Base-by-base conservation (phyloP, 1,139 yeast species). In the Candida neerlandica region DNA sequence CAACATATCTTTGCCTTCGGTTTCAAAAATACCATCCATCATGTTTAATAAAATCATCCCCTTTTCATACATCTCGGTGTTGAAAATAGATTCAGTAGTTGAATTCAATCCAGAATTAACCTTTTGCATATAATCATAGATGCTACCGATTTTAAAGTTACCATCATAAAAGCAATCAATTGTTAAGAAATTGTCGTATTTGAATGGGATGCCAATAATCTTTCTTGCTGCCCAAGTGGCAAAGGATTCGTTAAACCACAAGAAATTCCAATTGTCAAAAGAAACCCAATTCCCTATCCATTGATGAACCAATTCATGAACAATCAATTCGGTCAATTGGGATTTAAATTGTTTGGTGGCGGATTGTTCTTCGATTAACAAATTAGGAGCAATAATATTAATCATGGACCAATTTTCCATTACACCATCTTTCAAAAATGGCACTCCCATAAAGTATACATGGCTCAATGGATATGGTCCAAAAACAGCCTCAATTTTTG, bases 371-470 rank as follows among this genome's bases (percentile, higher is more conserved):
- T 72, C 67, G 19, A 80, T 54, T 16, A 84, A 63, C 11, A 84
- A 59, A 54, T 81, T 84, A 21, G 59, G 56, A 44, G 80, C 75
- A 51, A 84, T 77, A 7, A 85, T 74, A 2, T 86, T 79, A 32
- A 86, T 75, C 68, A 85, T 67, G 3, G 89, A 88, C 81, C 87
- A 84, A 60, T 86, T 86, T 62, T 87, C 95, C 85, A 86, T 87
- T 4, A 89, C 94, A 51, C 89, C 87, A 63, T 86, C 92, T 32
- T 82, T 75, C 51, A 87, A 71, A 57, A 83, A 85, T 5, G 94
- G 94, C 12, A 87, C 63, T 1, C 87, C 80, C 2, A 84, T 79
- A 43, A 87, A 67, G 60, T 86, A 94, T 38, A 86, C 64, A 57
- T 87, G 87, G 5, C 71, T 67, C 54, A 85, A 67, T 1, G 92